Conservation (phyloP, 2,329 filamentous ascomycete genomes). For the Fusarium lateritium region DNA sequence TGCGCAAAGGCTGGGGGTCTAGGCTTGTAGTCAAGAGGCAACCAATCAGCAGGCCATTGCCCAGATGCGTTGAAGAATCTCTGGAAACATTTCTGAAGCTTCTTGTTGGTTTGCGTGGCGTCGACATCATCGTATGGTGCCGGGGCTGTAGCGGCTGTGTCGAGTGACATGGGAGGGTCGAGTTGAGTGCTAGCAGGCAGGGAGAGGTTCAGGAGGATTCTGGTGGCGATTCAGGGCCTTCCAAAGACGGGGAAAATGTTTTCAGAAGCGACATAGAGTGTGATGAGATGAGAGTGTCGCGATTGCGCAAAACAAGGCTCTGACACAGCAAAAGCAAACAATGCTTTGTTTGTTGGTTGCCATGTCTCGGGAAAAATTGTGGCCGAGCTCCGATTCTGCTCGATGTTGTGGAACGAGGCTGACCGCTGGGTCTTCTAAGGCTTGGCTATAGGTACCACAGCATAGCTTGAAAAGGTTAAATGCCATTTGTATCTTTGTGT, state of each 20-base stretch:
- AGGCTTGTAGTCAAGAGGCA: constrained; percentile 2
- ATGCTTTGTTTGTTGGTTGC: neutral
- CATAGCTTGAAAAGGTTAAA: too few species aligned
- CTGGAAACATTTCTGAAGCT: neutral
- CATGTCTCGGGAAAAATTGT: neutral
- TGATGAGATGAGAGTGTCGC: neutral
- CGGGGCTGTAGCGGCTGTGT: neutral
- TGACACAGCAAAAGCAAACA: constrained; percentile 8
- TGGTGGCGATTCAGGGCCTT: neutral
- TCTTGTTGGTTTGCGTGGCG: too few species aligned
- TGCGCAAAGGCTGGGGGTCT: neutral
- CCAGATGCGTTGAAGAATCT: neutral
- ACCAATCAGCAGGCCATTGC: constrained; percentile 13
- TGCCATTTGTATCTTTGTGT: too few species aligned
- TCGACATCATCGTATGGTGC: neutral
- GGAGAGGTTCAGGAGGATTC: too few species aligned
- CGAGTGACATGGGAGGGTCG: too few species aligned
- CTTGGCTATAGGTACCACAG: neutral
- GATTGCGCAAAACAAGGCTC: neutral
- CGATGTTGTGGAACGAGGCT: neutral
- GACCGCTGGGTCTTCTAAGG: neutral
- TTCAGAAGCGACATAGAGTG: neutral
- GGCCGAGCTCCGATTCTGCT: neutral
- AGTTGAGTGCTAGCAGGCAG: too few species aligned
- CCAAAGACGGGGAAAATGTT: too few species aligned